phyloP scores from a whole-genome alignment of 1,284 basidiomycete genomes.

The Ustilago cynodontis region DNA sequence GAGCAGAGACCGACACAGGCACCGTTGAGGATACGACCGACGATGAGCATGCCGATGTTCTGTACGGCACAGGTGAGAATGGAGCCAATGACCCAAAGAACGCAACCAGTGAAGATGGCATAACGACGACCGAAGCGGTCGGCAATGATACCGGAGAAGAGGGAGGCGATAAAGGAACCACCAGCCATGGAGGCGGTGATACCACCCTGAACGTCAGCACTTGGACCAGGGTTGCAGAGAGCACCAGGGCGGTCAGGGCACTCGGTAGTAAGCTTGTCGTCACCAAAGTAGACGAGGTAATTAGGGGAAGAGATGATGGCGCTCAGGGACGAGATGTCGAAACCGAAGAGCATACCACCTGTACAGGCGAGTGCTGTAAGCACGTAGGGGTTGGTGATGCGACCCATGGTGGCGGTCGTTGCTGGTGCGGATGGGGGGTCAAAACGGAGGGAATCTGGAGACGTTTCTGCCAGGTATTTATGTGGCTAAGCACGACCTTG shows the following conservation, averaged over 20 bases:
- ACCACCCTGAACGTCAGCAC: constrained; percentile 39
- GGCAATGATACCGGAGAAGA: constrained; percentile 44
- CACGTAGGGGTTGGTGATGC: constrained; percentile 47
- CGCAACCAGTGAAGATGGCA: constrained; percentile 39
- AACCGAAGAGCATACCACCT: constrained; percentile 52
- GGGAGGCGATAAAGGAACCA: constrained; percentile 50
- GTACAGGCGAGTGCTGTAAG: constrained; percentile 45
- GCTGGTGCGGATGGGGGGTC: background rate
- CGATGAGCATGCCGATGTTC: constrained; percentile 50
- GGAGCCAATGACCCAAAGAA: constrained; percentile 48
- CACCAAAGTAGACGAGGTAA: constrained; percentile 43
- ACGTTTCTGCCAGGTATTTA: constrained; percentile 14
- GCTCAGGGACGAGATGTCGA: constrained; percentile 39
- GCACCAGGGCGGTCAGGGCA: constrained; percentile 32
- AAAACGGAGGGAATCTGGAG: background rate
- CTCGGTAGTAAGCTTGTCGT: constrained; percentile 5
- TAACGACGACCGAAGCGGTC: constrained; percentile 46
- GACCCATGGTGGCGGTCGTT: constrained; percentile 21
- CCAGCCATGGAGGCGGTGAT: constrained; percentile 56
- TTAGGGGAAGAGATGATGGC: constrained; percentile 41
- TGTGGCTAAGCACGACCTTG: background rate
- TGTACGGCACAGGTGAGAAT: constrained; percentile 46
- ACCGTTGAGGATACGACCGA: constrained; percentile 49
- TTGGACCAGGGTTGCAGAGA: constrained; percentile 29
- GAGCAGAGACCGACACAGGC: constrained; percentile 49